phyloP scores from a whole-genome alignment of 805 yeast species.

The Cyberlindnera mrakii region DNA sequence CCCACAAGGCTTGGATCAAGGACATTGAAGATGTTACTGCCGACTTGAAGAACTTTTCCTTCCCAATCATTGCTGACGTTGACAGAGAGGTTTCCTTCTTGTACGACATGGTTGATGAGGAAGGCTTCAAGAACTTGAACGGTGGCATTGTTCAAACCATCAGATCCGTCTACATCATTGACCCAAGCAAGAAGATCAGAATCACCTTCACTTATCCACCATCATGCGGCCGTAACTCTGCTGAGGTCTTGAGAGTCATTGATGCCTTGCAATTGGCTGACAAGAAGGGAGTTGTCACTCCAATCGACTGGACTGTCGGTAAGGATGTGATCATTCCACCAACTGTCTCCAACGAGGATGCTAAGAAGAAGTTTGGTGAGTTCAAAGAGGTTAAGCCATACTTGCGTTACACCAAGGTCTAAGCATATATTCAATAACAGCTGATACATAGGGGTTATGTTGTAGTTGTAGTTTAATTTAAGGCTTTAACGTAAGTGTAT shows the following conservation, averaged over 20 bases:
- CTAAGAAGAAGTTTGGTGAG: slow-evolving; percentile 77
- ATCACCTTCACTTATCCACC: slow-evolving; percentile 87
- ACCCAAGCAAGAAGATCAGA: slow-evolving; percentile 85
- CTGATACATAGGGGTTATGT: not conserved
- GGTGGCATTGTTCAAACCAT: slow-evolving; percentile 79
- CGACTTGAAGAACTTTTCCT: slow-evolving; percentile 62
- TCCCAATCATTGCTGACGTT: slow-evolving; percentile 89
- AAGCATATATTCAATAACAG: slow-evolving; percentile 2
- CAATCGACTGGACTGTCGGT: slow-evolving; percentile 87
- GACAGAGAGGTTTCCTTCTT: slow-evolving; percentile 78
- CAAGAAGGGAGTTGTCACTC: slow-evolving; percentile 78
- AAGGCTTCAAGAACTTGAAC: slow-evolving; percentile 66
- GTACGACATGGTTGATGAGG: slow-evolving; percentile 86
- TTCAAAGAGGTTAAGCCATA: slow-evolving; percentile 87
- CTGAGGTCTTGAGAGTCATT: slow-evolving; percentile 85
- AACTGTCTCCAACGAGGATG: slow-evolving; percentile 70
- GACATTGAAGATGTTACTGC: slow-evolving; percentile 82
- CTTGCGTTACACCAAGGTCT: slow-evolving; percentile 61
- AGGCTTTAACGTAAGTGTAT: not conserved
- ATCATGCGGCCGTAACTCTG: slow-evolving; percentile 88
- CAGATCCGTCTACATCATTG: slow-evolving; percentile 88
- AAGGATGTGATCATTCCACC: slow-evolving; percentile 93
- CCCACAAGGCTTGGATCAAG: slow-evolving; percentile 81
- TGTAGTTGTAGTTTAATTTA: not conserved
- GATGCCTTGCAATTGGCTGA: slow-evolving; percentile 87